Evolutionary conservation across 2,329 filamentous ascomycete species (phyloP), one percentile per base, ranked within the genome.

Genomic region (Microascus cirrosus): DNA sequence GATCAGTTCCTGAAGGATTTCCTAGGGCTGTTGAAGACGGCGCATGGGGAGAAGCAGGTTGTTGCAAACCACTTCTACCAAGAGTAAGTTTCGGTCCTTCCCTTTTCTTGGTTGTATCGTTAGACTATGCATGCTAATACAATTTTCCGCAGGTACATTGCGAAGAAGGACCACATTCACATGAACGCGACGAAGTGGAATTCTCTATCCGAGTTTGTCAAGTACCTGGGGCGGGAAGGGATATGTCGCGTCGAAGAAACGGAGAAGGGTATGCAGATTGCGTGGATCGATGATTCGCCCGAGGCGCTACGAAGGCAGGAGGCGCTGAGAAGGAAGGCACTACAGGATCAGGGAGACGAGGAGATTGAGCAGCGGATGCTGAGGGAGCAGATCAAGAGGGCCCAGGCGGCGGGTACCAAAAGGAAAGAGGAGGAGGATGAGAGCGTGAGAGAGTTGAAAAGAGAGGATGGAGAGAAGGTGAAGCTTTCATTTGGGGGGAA

Each of bases 11-110:
- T 87, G 61, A 80, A 81, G 59, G 89, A 95, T 67, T 96, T 96
- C 65, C 62, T 95, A 1, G 77, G 83, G 59, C 77, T 94, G 1
- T 77, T 99, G 7, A 81, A 84, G 59, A 96, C 92, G 0, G 83
- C 86, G 0, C 94, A 99, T 66, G 90, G 91, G 61, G 91, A 96
- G 72, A 99, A 99, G 71, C 82, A 84, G 65, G 85, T 97, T 1
- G 82, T 92, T 36, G 83, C 92, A 56, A 99, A 99, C 67, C 85
- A 89, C 61, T 97, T 97, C 70, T 99, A 99, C 72, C 90, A 97
- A 69, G 86, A 92, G 67, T 58, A n/a, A n/a, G 54, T 51, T 22
- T 18, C 18, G 7, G 13, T 22, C 36, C 34, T 34, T 20, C 6
- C 20, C 45, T 20, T 11, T 24, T 24, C 15, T 11, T 22, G 8